Base-by-base conservation (phyloP, 306 rosid genomes). In the Arachis stenosperma region DNA sequence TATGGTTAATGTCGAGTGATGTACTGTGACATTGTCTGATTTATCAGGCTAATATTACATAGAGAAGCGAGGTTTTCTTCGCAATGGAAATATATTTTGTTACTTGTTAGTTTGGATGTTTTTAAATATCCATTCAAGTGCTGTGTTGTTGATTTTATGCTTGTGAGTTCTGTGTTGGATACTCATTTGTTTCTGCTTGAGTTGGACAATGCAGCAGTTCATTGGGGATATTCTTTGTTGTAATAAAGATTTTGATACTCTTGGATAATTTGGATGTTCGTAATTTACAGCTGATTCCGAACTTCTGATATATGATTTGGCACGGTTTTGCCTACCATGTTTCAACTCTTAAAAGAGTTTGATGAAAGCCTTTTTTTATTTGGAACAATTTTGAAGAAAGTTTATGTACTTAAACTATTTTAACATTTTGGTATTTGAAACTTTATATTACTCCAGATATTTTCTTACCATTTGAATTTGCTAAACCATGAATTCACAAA, bases 331-430 rank as follows among this genome's bases (percentile, higher is more conserved):
- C 11, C 1, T 10, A 2, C 11, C 2, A 2, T 50, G 7, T 6
- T 13, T 50, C 6, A 6, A 13, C 51, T 33, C 37, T 22, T 22
- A 22, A 22, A 22, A 22, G 12, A 3, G 10, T 48, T 48, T 12
- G 6, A 50, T 13, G 55, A 13, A 50, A 50, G 17, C n/a, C 6
- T 50, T 4, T 12, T 5, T 50, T 50, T 50, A 22, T 22, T 50
- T 50, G 55, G 55, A 50, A 50, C 55, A 50, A 30, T 58, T 58
- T 9, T 58, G 63, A 58, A 30, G 41, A 30, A 58, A 27, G 41
- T 50, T 58, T 13, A 4, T 4, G 13, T 57, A 33, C 22, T 30
- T 9, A 58, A 58, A 58, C 11, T 58, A 58, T 29, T 30, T 39
- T 58, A 58, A 58, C 41, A 9, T 58, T 10, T 4, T 39, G 39